These are phyloP conservation scores for Botrytis tulipae DNA, from an alignment of 2,329 filamentous ascomycete species.

Conservation along the genomic window DNA sequence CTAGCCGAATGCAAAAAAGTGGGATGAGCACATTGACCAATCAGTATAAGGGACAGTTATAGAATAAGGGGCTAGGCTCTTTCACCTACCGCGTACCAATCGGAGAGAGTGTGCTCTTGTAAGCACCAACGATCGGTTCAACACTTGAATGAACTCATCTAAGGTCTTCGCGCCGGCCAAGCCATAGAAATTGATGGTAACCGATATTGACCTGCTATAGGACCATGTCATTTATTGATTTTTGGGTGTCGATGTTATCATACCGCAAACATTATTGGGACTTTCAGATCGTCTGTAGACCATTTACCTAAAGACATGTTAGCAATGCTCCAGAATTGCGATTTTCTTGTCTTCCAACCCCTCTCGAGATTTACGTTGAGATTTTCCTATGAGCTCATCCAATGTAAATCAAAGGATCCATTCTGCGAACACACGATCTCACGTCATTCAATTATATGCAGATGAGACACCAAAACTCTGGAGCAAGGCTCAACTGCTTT, in stretches of 20 bases:
- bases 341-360: background rate
- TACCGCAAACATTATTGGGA: background rate
- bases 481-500: slow-evolving; percentile 10
- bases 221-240: background rate
- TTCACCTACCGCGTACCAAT: background rate
- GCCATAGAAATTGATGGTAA: background rate
- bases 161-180: background rate
- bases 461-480: background rate
- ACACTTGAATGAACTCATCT: background rate
- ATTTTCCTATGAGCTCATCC: background rate
- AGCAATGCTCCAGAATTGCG: background rate
- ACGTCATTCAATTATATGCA: background rate
- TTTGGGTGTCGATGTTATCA: background rate
- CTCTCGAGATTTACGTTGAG: background rate
- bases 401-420: background rate
- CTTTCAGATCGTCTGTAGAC: background rate
- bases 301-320: background rate
- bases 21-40: background rate
- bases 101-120: background rate
- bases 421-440: background rate
- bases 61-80: background rate
- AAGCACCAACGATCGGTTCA: background rate
- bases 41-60: background rate
- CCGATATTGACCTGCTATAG: background rate
- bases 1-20: background rate